A percentile compares a stretch with the other conserved stretches of the same genome.
These are phyloP conservation scores for Citrus medica DNA, from an alignment of 345 rosid species.

Conservation along the genomic window DNA sequence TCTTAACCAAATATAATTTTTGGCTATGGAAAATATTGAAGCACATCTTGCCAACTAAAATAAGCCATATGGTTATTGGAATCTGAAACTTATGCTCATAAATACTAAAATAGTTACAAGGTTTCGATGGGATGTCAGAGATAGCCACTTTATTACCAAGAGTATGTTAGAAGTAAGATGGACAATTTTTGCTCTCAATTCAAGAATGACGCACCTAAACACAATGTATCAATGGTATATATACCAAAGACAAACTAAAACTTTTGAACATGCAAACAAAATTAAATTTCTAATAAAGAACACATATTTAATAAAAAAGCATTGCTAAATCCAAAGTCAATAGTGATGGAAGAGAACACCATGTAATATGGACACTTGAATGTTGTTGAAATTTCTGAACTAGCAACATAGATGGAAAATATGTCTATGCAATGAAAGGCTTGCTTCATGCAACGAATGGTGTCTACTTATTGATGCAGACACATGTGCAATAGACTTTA, in stretches of 20 bases:
- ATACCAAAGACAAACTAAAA: not conserved
- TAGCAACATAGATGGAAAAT: not conserved
- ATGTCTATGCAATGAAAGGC: not conserved
- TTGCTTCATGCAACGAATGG: not conserved
- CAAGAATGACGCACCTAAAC: not conserved
- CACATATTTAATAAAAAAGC: not conserved
- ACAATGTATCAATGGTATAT: not conserved
- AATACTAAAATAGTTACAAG: not conserved
- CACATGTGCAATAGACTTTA: not conserved
- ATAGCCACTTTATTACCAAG: not conserved
- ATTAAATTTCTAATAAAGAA: not conserved
- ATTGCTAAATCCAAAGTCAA: not conserved
- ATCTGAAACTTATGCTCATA: not conserved
- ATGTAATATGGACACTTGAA: not conserved
- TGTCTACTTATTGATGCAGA: not conserved
- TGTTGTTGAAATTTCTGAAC: not conserved
- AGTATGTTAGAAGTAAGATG: not conserved
- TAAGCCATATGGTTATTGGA: not conserved
- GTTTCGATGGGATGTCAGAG: not conserved
- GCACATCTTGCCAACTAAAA: not conserved
- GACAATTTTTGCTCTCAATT: not conserved
- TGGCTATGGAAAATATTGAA: not conserved
- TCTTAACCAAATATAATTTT: not conserved
- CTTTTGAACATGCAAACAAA: not conserved
- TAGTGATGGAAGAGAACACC: not conserved